A percentile compares a stretch with the other conserved stretches of the same genome.
phyloP scores from a whole-genome alignment of 768 basidiomycete genomes.

The Boletus rufocinnamomeus region DNA sequence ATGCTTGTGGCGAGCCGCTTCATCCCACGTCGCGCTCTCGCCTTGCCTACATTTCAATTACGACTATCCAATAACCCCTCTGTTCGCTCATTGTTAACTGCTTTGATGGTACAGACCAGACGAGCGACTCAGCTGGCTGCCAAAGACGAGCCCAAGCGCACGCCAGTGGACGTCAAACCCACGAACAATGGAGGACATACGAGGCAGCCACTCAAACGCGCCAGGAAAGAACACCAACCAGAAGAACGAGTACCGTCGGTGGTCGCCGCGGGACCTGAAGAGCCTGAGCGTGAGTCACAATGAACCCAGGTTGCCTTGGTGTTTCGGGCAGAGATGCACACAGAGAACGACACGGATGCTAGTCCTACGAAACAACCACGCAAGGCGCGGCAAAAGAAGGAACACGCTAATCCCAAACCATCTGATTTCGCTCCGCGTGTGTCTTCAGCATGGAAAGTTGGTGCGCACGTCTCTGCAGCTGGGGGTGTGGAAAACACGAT shows the following conservation, averaged over 20 bases:
- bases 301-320: not conserved
- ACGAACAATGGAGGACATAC: not conserved
- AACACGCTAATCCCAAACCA: constrained; percentile 14
- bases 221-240: constrained; percentile 4
- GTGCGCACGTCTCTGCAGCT: constrained; percentile 81
- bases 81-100: not conserved
- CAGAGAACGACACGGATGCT: not conserved
- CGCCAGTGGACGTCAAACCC: not conserved
- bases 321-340: not conserved
- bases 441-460: constrained; percentile 62
- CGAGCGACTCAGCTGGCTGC: constrained; percentile 11
- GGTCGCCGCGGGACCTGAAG: not conserved
- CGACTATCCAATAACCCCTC: not conserved
- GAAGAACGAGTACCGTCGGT: not conserved
- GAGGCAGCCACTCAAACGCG: constrained; percentile 20
- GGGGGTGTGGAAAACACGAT: constrained; percentile 80
- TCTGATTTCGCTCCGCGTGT: constrained; percentile 35
- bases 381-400: constrained; percentile 14
- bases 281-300: constrained; percentile 14
- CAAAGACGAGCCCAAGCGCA: not conserved
- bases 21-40: not conserved
- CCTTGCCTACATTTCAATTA: not conserved
- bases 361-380: constrained; percentile 4
- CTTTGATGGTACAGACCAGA: constrained; percentile 30
- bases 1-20: constrained; percentile 1